Base-by-base conservation (phyloP, 2,329 filamentous ascomycete species). In the Aureobasidium subglaciale region DNA sequence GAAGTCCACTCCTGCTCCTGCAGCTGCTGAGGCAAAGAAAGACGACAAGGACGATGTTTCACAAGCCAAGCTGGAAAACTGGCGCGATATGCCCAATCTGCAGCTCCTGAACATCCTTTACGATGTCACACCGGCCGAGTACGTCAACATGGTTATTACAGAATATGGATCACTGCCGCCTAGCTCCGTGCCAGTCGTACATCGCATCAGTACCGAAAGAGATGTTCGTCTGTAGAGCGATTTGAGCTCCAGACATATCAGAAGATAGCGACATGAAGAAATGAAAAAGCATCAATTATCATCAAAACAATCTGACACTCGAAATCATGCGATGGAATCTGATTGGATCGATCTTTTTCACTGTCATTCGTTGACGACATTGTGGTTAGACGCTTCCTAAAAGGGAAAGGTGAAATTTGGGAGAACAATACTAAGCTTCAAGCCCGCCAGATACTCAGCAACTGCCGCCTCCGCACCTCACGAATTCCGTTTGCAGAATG, bases 141-240 rank as follows among this genome's bases (percentile, higher is more conserved):
- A 90, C 65, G 85, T 97, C 61, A 86, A 88, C 35, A 87, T 91
- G 71, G 86, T 99, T 37, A 84, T 97, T 48, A 96, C 90, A 3
- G 93, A 99, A 73, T 85, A 92, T 67, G 93, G 92, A 38, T 88
- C 84, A 64, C 80, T 95, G 60, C 88, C 90, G 49, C 88, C 90
- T 0, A 91, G 87, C 64, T 90, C 90, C 7, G 90, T 96, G 38
- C 87, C 90, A 10, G 83, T 86, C 45, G 81, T 87, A 55, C 82
- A 87, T 72, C 76, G 84, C 54, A 71, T 84, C 65, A 79, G 76
- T 60, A 73, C 71, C 56, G 71, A 73, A 35, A 58, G 59, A 34
- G 59, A 60, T 30, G 59, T 59, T 13, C 56, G 59, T 27, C 43
- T 55, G 6, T 60, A 40, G 56, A 20, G 11, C 24, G 11, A 25